phyloP scores from a whole-genome alignment of 2,329 filamentous ascomycete species.

The Claviceps humidiphila region DNA sequence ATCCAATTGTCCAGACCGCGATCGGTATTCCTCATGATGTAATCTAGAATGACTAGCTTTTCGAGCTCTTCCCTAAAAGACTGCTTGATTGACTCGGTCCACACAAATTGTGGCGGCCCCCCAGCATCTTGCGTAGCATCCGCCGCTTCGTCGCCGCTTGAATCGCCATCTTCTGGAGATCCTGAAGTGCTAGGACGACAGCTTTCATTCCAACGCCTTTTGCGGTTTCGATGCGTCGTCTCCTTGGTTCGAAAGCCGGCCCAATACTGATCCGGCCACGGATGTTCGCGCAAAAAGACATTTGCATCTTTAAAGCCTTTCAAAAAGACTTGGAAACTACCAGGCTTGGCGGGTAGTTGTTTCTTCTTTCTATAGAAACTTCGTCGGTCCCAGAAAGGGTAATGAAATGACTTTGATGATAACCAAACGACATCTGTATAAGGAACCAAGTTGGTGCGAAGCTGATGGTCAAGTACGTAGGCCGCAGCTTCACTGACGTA shows the following conservation, averaged over 20 bases:
- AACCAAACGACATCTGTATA: constrained; percentile 92
- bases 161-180: constrained; percentile 48
- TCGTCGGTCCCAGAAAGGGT: constrained; percentile 91
- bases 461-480: constrained; percentile 81
- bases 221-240: constrained; percentile 48
- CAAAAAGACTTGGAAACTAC: constrained; percentile 94
- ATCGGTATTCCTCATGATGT: constrained; percentile 98
- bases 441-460: constrained; percentile 84
- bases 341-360: constrained; percentile 74
- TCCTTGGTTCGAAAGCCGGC: constrained; percentile 57
- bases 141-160: constrained; percentile 44
- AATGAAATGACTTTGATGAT: constrained; percentile 94
- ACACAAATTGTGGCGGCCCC: constrained; percentile 51
- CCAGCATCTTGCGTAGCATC: constrained; percentile 35
- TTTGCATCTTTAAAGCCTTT: constrained; percentile 97
- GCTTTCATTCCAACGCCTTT: constrained; percentile 65
- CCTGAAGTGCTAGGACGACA: constrained; percentile 51
- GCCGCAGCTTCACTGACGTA: constrained; percentile 97
- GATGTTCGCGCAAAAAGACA: constrained; percentile 84
- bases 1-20: constrained; percentile 98
- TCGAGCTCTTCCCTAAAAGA: constrained; percentile 91
- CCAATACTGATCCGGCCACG: constrained; percentile 85
- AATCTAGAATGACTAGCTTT: constrained; percentile 93
- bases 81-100: constrained; percentile 81
- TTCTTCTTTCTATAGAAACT: constrained; percentile 81